A percentile compares a stretch with the other conserved stretches of the same genome.
phyloP scores from a whole-genome alignment of 441 rosid species.

The Dalechampia spathulata region DNA sequence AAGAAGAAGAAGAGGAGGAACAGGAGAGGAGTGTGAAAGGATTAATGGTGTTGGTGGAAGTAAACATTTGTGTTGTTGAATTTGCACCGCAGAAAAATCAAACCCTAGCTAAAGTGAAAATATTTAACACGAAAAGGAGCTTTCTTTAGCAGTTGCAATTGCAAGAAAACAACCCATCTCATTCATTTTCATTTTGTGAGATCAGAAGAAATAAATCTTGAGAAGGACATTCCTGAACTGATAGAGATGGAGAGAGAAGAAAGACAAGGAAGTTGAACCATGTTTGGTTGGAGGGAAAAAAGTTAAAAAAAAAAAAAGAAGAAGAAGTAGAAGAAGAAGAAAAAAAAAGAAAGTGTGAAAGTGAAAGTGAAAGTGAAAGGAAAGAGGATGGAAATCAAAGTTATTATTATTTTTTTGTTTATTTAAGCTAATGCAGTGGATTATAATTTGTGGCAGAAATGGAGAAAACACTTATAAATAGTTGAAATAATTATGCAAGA shows the following conservation, averaged over 20 bases:
- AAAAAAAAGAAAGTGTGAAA: not conserved
- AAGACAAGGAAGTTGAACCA: not conserved
- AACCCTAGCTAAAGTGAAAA: not conserved
- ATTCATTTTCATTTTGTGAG: not conserved
- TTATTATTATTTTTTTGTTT: too few species aligned
- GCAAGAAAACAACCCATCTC: conserved; percentile 6
- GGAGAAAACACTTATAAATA: too few species aligned
- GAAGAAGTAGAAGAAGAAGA: not conserved
- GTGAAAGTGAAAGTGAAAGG: not conserved
- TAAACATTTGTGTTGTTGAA: conserved; percentile 19
- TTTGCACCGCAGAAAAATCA: not conserved
- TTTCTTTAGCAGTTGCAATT: not conserved
- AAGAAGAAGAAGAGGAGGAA: conserved; percentile 11
- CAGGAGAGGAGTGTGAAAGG: conserved; percentile 10
- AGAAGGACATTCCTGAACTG: conserved; percentile 2
- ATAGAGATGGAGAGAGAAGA: not conserved
- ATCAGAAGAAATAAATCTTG: not conserved
- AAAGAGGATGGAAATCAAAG: too few species aligned
- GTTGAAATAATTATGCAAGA: too few species aligned
- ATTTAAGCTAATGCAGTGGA: too few species aligned
- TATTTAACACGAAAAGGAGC: not conserved
- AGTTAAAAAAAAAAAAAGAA: not conserved
- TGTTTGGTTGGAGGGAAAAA: not conserved
- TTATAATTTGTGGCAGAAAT: too few species aligned
- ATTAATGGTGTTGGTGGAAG: conserved; percentile 14